Conservation (phyloP, 2,329 filamentous ascomycete genomes). For the Alternaria sp. region DNA sequence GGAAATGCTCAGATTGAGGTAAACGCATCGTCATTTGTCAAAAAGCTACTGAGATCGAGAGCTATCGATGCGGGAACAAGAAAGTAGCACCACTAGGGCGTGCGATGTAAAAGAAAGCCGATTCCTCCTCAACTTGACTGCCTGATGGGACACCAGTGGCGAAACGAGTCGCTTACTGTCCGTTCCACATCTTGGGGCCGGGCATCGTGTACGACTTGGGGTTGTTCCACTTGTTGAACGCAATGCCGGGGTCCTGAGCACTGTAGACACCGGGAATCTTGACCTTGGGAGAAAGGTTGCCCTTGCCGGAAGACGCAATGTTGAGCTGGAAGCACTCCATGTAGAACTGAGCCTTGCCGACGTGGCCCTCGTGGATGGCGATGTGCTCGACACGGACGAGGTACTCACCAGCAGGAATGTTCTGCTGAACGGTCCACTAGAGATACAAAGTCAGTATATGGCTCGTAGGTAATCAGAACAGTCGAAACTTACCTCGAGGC, state of each 20-base stretch:
- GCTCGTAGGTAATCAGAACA: no score
- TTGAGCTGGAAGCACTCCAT: constrained; percentile 57
- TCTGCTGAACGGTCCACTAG: not conserved
- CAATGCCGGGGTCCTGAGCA: constrained; percentile 53
- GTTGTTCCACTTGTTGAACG: constrained; percentile 56
- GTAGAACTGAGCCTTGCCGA: constrained; percentile 46
- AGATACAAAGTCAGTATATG: no score
- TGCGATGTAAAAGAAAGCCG: not conserved
- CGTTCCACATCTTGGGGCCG: constrained; percentile 40
- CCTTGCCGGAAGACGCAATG: constrained; percentile 54
- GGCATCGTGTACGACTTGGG: constrained; percentile 45
- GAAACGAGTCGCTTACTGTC: constrained; percentile 16
- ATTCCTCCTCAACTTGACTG: constrained; percentile 6
- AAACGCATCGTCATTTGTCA: constrained; percentile 1
- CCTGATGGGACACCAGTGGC: not conserved
- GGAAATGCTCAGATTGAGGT: not conserved
- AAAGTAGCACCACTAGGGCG: constrained; percentile 5
- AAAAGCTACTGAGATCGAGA: not conserved
- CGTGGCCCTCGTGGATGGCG: constrained; percentile 43
- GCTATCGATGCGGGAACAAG: constrained; percentile 6
- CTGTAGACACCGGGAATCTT: no score
- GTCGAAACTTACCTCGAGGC: constrained; percentile 40
- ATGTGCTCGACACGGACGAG: constrained; percentile 50
- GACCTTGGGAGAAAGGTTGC: constrained; percentile 40
- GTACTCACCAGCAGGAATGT: constrained; percentile 52